Base-by-base conservation (phyloP, 2,329 filamentous ascomycete species). In the Thyridium curvatum region DNA sequence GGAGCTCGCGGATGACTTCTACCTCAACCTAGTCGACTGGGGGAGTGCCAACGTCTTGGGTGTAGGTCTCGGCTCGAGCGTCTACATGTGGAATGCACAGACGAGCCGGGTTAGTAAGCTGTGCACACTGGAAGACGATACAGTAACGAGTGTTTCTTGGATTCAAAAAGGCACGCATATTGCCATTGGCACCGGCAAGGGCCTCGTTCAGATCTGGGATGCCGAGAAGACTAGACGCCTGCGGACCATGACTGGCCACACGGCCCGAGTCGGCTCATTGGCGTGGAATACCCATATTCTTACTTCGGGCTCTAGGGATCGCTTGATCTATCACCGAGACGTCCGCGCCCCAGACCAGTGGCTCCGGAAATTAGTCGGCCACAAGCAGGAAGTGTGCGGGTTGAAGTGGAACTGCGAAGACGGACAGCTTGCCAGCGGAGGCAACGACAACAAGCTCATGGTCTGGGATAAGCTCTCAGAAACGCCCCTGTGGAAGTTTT, bases 231-330 rank as follows among this genome's bases (percentile, higher is more conserved):
- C 84, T 46, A 79, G 91, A 44, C 79, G 91, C 35, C 64, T 98
- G 42, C 79, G 93, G 49, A 96, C 91, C 8, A 98, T 98, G 93
- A 95, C 88, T 7, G 93, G 93, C 3, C 93, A 98, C 60, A 93
- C 89, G 1, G 88, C 85, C 43, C 81, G 93, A 43, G 93, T 98
- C 30, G 93, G 93, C 17, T 89, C 91, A 21, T 69, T 98, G 44
- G 93, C 93, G 1, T 98, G 93, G 93, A 98, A 98, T 54, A 89
- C 93, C 37, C 93, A 98, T 56, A 95, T 98, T 40, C 78, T 98
- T 16, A 94, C 90, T 1, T 97, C 93, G 3, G 93, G 93, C 16
- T 97, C 91, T 18, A 78, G 93, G 37, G 93, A 98, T 65, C 84
- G 93, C 28, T 70, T 87, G 10, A 98, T 98, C 44, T 94, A 93